phyloP scores from a whole-genome alignment of 768 basidiomycete species.

The Leccinellum luteum region DNA sequence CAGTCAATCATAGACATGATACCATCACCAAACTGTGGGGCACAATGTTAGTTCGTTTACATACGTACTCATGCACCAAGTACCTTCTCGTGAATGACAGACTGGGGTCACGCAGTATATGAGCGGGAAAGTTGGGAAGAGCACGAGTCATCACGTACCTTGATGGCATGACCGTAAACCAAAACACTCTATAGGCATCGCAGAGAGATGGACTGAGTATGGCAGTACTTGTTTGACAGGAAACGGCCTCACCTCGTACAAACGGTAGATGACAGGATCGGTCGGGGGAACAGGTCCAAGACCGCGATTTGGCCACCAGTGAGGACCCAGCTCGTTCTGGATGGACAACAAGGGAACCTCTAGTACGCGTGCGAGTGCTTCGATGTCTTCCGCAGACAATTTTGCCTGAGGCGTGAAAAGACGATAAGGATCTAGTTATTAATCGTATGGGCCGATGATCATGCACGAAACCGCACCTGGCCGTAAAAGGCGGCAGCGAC shows the following conservation, averaged over 20 bases:
- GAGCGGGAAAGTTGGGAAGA: neutral
- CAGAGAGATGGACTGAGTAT: neutral
- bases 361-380: slow-evolving; percentile 48
- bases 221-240: neutral
- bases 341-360: slow-evolving; percentile 42
- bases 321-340: slow-evolving; percentile 48
- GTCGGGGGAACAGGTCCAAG: slow-evolving; percentile 69
- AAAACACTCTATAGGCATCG: slow-evolving; percentile 49
- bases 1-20: slow-evolving; percentile 92
- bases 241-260: slow-evolving; percentile 60
- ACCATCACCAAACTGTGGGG: slow-evolving; percentile 71
- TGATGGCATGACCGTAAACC: slow-evolving; percentile 79
- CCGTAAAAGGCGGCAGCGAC: slow-evolving; percentile 80
- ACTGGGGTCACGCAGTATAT: slow-evolving; percentile 33
- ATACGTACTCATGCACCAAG: neutral
- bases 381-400: slow-evolving; percentile 57
- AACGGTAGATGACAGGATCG: slow-evolving; percentile 77
- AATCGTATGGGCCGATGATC: neutral
- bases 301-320: slow-evolving; percentile 74
- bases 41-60: neutral
- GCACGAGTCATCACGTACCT: slow-evolving; percentile 40
- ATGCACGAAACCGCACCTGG: slow-evolving; percentile 45
- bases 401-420: slow-evolving; percentile 54
- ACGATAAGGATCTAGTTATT: neutral
- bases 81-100: slow-evolving; percentile 78